Conservation (phyloP, 2,329 filamentous ascomycete genomes). For the Colletotrichum tamarilloi region DNA sequence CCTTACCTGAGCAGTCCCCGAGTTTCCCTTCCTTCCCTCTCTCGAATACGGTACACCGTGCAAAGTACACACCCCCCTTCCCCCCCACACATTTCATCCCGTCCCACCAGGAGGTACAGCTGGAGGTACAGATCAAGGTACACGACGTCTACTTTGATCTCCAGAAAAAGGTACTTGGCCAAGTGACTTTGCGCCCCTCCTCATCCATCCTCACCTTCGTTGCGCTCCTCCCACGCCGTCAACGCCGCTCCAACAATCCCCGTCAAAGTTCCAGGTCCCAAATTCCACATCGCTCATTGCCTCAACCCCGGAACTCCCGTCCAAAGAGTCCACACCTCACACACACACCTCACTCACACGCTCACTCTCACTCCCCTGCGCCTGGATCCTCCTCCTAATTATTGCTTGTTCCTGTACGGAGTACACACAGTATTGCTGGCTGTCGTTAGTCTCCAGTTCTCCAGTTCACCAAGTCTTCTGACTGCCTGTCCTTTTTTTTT, state of each 20-base stretch:
- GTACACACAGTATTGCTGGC: not conserved
- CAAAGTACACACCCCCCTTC: not conserved
- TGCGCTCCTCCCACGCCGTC: not conserved
- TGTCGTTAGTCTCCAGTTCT: not conserved
- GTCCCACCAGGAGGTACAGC: not conserved
- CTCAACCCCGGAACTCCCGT: conserved; percentile 34
- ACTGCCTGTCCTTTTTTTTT: conserved; percentile 4
- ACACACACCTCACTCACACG: too few relatives aligned
- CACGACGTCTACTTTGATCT: conserved; percentile 24
- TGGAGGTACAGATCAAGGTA: not conserved
- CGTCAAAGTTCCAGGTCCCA: not conserved
- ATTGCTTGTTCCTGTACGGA: not conserved
- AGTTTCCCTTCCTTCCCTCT: not conserved
- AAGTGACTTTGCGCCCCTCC: conserved; percentile 8
- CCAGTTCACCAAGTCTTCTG: conserved; percentile 5
- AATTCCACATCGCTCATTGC: conserved; percentile 10
- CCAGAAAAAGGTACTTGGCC: conserved; percentile 30
- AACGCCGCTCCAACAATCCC: conserved; percentile 1
- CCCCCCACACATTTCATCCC: conserved; percentile 1
- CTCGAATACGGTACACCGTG: not conserved
- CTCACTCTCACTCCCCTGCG: not conserved
- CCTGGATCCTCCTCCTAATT: not conserved
- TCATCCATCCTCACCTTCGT: not conserved
- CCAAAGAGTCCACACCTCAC: not conserved
- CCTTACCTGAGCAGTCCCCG: not conserved